phyloP scores from a whole-genome alignment of 2,329 filamentous ascomycete genomes.

The Neodidymelliopsis sp. region DNA sequence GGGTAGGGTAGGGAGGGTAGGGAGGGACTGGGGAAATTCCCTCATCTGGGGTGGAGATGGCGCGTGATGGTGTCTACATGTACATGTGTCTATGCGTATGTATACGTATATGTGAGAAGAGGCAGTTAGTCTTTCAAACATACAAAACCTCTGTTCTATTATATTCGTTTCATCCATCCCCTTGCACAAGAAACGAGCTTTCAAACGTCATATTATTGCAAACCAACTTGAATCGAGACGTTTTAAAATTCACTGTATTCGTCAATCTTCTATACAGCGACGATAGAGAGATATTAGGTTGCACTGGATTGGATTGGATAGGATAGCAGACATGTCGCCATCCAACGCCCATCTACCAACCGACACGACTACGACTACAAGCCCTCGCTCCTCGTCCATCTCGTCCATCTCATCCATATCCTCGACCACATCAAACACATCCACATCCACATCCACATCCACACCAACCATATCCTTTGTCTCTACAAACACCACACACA shows the following conservation, averaged over 20 bases:
- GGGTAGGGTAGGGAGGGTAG: background rate
- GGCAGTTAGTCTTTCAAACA: no score
- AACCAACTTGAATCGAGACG: no score
- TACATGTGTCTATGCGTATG: background rate
- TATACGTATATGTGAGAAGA: no score
- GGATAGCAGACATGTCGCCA: background rate
- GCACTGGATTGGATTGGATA: no score
- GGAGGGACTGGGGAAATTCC: conserved; percentile 7
- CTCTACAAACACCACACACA: conserved; percentile 18
- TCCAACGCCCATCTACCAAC: background rate
- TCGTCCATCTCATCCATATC: background rate
- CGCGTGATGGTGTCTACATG: conserved; percentile 16
- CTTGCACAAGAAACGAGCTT: no score
- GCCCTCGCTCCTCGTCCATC: conserved; percentile 5
- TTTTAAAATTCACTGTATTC: no score
- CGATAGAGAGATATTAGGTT: no score
- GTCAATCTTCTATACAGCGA: no score
- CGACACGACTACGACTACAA: background rate
- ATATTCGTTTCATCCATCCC: no score
- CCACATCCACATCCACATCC: background rate
- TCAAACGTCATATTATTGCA: no score
- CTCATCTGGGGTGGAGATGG: conserved; percentile 17
- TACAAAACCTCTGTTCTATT: no score
- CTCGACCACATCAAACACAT: conserved; percentile 1
- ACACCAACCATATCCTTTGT: conserved; percentile 1